Evolutionary conservation across 129 eudicot genomes (phyloP).

Genomic region (Erigeron canadensis): DNA sequence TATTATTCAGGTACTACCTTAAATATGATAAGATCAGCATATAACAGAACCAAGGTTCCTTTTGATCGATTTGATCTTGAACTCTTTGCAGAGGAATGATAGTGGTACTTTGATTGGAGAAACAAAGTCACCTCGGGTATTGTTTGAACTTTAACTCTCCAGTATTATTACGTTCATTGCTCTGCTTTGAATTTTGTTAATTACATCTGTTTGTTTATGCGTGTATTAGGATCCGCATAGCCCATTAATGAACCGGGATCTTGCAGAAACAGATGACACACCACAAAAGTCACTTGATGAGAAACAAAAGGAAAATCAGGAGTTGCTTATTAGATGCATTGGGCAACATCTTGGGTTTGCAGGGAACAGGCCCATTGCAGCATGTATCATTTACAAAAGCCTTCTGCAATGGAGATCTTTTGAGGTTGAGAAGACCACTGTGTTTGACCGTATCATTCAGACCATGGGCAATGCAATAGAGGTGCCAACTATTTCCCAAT

Average conservation of each 20-base stretch:
- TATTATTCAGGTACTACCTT: slow-evolving; percentile 62
- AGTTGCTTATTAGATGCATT: slow-evolving; percentile 75
- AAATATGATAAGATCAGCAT: background rate
- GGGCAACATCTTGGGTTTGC: slow-evolving; percentile 82
- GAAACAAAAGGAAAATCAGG: slow-evolving; percentile 90
- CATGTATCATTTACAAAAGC: slow-evolving; percentile 88
- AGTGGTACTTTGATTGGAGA: slow-evolving; percentile 63
- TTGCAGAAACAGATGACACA: slow-evolving; percentile 72
- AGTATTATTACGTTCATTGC: slow-evolving; percentile 1
- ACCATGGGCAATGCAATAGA: slow-evolving; percentile 89
- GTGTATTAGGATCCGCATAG: slow-evolving; percentile 67
- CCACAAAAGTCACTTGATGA: slow-evolving; percentile 96
- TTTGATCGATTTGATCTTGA: slow-evolving; percentile 23
- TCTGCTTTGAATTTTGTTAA: slow-evolving; percentile 7
- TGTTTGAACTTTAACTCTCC: background rate
- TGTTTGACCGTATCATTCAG: slow-evolving; percentile 87
- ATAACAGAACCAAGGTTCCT: background rate
- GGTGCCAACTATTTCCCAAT: slow-evolving; percentile 40
- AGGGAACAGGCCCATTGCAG: slow-evolving; percentile 77
- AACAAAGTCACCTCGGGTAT: slow-evolving; percentile 59
- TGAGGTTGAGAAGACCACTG: slow-evolving; percentile 89
- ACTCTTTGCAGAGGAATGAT: slow-evolving; percentile 68
- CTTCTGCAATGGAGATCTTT: slow-evolving; percentile 98
- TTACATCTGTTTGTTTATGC: slow-evolving; percentile 14
- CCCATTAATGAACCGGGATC: slow-evolving; percentile 56